Percentiles rank a stretch among this genome's conserved stretches.
Evolutionary conservation across 1,284 basidiomycete species (phyloP).

Genomic region (Microbotryomycetes sp.): DNA sequence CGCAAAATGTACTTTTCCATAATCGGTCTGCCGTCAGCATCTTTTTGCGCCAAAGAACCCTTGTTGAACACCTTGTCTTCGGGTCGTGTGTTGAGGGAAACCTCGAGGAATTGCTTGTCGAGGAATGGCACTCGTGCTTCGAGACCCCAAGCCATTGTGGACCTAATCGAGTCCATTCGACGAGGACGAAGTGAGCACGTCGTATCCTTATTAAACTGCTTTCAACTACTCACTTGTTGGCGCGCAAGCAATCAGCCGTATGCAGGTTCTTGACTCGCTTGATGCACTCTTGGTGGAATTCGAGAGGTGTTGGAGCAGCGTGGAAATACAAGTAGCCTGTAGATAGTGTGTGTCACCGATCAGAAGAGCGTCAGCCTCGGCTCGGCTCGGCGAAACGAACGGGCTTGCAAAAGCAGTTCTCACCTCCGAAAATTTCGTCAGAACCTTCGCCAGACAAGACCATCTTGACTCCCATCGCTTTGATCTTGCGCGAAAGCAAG

Average conservation of each 20-base stretch:
- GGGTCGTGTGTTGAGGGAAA: conserved; percentile 84
- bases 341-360: no score
- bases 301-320: conserved; percentile 79
- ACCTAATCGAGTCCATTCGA: no score
- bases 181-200: not conserved
- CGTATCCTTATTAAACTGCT: no score
- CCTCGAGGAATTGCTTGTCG: conserved; percentile 92
- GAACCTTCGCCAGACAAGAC: conserved; percentile 96
- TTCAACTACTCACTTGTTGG: conserved; percentile 81
- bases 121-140: conserved; percentile 99
- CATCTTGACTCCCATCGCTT: conserved; percentile 99
- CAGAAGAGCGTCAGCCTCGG: not conserved
- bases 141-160: conserved; percentile 98
- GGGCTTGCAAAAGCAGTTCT: conserved; percentile 27
- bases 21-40: conserved; percentile 74
- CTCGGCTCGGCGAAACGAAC: not conserved
- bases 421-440: conserved; percentile 94
- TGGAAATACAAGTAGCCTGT: conserved; percentile 98
- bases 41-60: conserved; percentile 64
- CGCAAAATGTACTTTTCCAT: conserved; percentile 99
- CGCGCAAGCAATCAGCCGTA: conserved; percentile 93
- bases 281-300: conserved; percentile 95
- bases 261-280: conserved; percentile 96
- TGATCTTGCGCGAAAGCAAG: conserved; percentile 94
- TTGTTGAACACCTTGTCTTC: conserved; percentile 87